Evolutionary conservation across 192 early-diverging fungal genomes (phyloP), one percentile per base, ranked within the genome.

Genomic region (Podochytrium sp.): DNA sequence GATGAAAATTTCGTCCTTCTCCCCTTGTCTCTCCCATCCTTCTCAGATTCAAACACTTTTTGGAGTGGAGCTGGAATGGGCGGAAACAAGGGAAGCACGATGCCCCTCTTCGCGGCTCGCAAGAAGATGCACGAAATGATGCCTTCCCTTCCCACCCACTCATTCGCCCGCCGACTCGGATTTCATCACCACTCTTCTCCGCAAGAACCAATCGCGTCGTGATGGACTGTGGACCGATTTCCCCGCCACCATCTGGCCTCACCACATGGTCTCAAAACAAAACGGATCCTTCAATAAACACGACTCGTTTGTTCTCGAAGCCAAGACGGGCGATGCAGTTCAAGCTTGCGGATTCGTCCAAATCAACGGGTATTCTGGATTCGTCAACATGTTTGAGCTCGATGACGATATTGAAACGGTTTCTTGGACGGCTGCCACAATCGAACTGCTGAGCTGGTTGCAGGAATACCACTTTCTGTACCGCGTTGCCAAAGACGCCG

Each of bases 171-270:
- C n/a, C n/a, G n/a, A n/a, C n/a, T n/a, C n/a, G n/a, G n/a, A n/a
- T n/a, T n/a, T n/a, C n/a, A n/a, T n/a, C n/a, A n/a, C n/a, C n/a
- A n/a, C n/a, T n/a, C n/a, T n/a, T n/a, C n/a, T n/a, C n/a, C n/a
- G n/a, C n/a, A n/a, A n/a, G n/a, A n/a, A n/a, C n/a, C n/a, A n/a
- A n/a, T n/a, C n/a, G 33, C 63, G 53, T 20, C 30, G 74, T n/a
- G 27, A 61, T n/a, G 53, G 41, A 18, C 14, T 76, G 2, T 76
- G 74, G 74, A 76, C 61, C 16, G 74, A 76, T 30, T 10, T 65
- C 2, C n/a, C 33, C 69, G 43, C 41, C 34, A 29, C 20, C 3
- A 30, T 23, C 7, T 76, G 74, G 74, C 23, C 23, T 18, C 32
- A 59, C 58, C 20, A 40, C 16, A 39, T 76, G 10, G 29, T 6